Evolutionary conservation across 2,329 filamentous ascomycete species (phyloP).

Genomic region (Aquanectria penicillioides): DNA sequence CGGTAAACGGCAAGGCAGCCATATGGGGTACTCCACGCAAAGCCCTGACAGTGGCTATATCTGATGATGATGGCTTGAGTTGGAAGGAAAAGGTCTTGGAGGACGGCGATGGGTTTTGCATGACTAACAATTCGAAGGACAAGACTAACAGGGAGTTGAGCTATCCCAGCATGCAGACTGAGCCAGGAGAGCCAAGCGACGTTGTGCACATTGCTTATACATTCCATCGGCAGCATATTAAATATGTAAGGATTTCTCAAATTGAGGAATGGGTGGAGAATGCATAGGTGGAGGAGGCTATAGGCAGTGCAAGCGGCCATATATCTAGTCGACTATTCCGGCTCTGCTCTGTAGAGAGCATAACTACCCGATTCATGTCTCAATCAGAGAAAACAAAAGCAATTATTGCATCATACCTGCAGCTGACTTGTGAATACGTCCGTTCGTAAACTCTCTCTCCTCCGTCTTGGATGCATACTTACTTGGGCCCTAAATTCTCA

Average conservation of each 20-base stretch:
- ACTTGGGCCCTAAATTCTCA: too few species aligned
- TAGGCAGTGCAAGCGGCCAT: too few species aligned
- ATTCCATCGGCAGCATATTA: constrained; percentile 54
- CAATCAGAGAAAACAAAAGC: too few species aligned
- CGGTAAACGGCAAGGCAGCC: constrained; percentile 48
- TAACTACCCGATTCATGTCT: too few species aligned
- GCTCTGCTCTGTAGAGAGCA: too few species aligned
- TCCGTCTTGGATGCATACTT: too few species aligned
- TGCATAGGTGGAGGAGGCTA: neutral
- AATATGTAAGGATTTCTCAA: constrained; percentile 47
- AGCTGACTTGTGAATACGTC: too few species aligned
- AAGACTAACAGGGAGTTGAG: constrained; percentile 55
- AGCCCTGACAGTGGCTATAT: constrained; percentile 47
- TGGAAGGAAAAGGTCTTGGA: constrained; percentile 53
- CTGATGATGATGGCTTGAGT: constrained; percentile 47
- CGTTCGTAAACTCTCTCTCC: too few species aligned
- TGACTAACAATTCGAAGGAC: constrained; percentile 55
- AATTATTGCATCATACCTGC: too few species aligned
- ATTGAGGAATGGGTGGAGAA: constrained; percentile 38
- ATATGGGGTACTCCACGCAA: constrained; percentile 56
- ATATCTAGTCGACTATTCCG: too few species aligned
- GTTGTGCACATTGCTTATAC: constrained; percentile 53
- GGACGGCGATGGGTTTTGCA: constrained; percentile 56
- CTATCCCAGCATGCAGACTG: constrained; percentile 52
- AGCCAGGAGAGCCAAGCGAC: constrained; percentile 26